Conservation (phyloP, 345 rosid species). For the Leavenworthia alabamica region DNA sequence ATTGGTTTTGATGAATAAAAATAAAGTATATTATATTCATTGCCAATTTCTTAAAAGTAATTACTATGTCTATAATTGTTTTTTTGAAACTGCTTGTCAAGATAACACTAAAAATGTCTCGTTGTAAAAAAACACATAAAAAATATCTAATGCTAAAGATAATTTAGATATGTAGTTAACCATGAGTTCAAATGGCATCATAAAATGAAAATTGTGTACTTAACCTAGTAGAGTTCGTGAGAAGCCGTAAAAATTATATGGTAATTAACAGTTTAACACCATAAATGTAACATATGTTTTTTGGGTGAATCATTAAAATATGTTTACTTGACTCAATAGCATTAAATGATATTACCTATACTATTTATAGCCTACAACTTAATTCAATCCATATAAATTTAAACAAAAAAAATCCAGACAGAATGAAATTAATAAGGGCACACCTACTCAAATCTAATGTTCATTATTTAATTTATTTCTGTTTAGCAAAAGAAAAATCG, state of each 20-base stretch:
- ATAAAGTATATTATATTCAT: too few species aligned
- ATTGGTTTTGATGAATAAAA: background rate
- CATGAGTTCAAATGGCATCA: too few species aligned
- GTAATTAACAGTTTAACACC: too few species aligned
- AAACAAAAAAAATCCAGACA: background rate
- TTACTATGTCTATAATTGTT: too few species aligned
- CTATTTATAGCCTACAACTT: background rate
- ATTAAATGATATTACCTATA: background rate
- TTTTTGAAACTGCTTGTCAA: background rate
- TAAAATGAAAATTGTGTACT: too few species aligned
- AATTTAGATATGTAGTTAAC: too few species aligned
- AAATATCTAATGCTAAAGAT: background rate
- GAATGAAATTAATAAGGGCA: background rate
- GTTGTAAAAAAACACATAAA: too few species aligned
- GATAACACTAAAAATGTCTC: background rate
- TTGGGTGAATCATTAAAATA: too few species aligned
- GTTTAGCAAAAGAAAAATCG: background rate
- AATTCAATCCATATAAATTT: background rate
- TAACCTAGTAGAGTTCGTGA: too few species aligned
- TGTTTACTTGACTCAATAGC: background rate
- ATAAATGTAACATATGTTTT: too few species aligned
- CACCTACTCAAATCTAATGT: background rate
- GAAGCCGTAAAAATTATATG: too few species aligned
- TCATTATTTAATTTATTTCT: background rate
- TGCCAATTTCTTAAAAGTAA: background rate